phyloP scores from a whole-genome alignment of 495 filamentous ascomycete genomes.

The Thozetella sp. region DNA sequence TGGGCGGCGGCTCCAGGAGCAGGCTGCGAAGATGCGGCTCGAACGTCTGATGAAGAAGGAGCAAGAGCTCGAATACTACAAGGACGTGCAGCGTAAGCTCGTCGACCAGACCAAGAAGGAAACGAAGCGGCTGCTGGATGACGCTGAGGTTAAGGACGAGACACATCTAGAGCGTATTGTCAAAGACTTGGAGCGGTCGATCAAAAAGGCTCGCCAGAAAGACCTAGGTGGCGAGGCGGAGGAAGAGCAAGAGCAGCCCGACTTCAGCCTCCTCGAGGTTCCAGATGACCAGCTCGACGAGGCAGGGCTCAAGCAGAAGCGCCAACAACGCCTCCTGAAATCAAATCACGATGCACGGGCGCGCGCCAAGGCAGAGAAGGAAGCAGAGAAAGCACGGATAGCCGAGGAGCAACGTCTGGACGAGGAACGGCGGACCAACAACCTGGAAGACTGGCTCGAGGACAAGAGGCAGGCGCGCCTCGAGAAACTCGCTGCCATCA shows the following conservation, averaged over 20 bases:
- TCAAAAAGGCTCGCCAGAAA: conserved; percentile 86
- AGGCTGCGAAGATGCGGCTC: conserved; percentile 93
- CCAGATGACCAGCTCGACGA: conserved; percentile 94
- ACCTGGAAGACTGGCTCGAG: conserved; percentile 85
- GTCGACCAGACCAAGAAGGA: conserved; percentile 82
- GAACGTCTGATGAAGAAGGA: conserved; percentile 96
- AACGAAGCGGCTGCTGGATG: conserved; percentile 78
- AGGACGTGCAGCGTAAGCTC: conserved; percentile 70
- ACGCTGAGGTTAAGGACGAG: conserved; percentile 91
- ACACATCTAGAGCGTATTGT: conserved; percentile 75
- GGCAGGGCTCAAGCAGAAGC: conserved; percentile 84
- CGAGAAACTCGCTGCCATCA: conserved; percentile 77
- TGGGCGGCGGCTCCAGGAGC: conserved; percentile 88
- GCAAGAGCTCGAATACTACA: conserved; percentile 92
- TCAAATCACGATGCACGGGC: conserved; percentile 90
- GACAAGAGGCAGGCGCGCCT: conserved; percentile 77
- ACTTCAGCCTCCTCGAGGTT: conserved; percentile 85
- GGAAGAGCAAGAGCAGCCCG: conserved; percentile 73
- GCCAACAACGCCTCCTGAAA: conserved; percentile 89
- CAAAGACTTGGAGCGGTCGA: conserved; percentile 84
- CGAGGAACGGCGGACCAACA: conserved; percentile 77
- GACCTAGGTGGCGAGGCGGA: conserved; percentile 85
- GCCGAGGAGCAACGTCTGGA: conserved; percentile 84
- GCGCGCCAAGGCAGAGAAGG: conserved; percentile 93
- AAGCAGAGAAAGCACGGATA: conserved; percentile 78